Base-by-base conservation (phyloP, 768 basidiomycete species). In the Cyathus striatus region DNA sequence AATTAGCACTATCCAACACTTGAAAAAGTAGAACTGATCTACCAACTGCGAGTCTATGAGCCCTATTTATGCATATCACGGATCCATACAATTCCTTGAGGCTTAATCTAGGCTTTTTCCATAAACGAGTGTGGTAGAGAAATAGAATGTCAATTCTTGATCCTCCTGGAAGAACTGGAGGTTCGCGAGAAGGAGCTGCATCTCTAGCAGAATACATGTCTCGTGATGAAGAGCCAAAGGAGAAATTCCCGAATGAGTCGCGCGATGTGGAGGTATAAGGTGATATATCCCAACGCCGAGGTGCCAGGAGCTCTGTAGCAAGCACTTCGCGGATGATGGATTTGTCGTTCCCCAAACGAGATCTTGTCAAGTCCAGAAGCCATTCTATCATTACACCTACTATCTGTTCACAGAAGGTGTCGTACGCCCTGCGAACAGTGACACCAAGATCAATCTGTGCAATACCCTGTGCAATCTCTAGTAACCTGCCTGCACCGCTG, bases 361-460 rank as follows among this genome's bases (percentile, higher is more conserved):
- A 78, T 21, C 82, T 73, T n/a, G 82, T 85, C 41, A 91, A 70
- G 60, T 91, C 88, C 46, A 87, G 64, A 32, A 92, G 67, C 89
- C 87, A 88, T 59, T 91, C 86, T 47, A 94, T 86, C 46, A 96
- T 78, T 33, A 90, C 85, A 1, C 78, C 79, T 5, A 78, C 81
- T 26, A 91, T 75, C 59, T 92, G 84, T 57, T 98, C 95, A 49
- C 86, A 76, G 57, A 92, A 96, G 0, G 86, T 88, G 54, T 95
- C 91, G 54, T 84, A 82, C 5, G 89, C 86, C 32, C 87, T 75
- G 3, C 93, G 81, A 41, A 98, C 80, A 3, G 90, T 93, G 27
- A 96, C 88, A 12, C 87, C 91, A 2, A 98, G 70, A 52, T 98
- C 95, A 45, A 97, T 92, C 55, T 91, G 86, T 5, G 81, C 68